phyloP scores from a whole-genome alignment of 805 yeast genomes.

The Candida xiaguanensis region DNA sequence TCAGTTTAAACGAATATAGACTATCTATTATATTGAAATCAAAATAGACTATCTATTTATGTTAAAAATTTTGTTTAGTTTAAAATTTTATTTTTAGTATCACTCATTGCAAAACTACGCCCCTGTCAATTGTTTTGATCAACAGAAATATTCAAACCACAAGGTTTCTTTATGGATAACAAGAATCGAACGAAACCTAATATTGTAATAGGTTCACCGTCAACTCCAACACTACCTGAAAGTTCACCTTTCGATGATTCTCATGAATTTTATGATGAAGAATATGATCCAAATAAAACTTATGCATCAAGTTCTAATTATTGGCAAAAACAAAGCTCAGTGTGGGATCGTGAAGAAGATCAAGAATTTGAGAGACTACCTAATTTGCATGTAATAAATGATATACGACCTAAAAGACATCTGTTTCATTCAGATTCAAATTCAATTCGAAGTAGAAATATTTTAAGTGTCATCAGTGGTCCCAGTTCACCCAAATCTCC shows the following conservation, averaged over 20 bases:
- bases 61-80: neutral
- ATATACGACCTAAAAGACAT: conserved; percentile 3
- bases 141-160: neutral
- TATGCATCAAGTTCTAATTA: conserved; percentile 9
- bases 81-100: neutral
- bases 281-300: conserved; percentile 13
- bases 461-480: conserved; percentile 7
- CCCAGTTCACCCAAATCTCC: conserved; percentile 5
- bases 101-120: neutral
- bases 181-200: neutral
- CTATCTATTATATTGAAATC: too few relatives aligned
- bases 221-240: neutral
- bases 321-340: conserved; percentile 5
- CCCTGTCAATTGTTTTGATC: neutral
- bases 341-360: neutral
- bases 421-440: conserved; percentile 3
- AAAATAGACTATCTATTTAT: too few relatives aligned
- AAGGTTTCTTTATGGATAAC: neutral
- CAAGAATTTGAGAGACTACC: conserved; percentile 2
- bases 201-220: conserved; percentile 4
- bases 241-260: conserved; percentile 3
- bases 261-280: conserved; percentile 6
- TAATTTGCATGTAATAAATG: neutral
- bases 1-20: too few relatives aligned
- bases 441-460: conserved; percentile 3